Evolutionary conservation across 1,139 yeast genomes (phyloP).

Genomic region (Pichia sp.): DNA sequence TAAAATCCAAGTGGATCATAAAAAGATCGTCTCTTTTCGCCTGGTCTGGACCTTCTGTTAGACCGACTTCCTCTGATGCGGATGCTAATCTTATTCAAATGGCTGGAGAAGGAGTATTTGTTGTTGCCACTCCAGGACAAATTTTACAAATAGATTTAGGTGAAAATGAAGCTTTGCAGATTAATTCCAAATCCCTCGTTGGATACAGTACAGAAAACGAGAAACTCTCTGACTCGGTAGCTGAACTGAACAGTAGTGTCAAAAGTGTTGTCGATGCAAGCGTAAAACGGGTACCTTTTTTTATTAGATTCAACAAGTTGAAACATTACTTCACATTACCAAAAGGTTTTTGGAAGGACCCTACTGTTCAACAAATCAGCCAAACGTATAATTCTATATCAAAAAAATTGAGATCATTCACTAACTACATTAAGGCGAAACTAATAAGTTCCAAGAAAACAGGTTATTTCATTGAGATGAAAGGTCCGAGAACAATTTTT

Average conservation of each 20-base stretch:
- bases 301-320: conserved; percentile 3
- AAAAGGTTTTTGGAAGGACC: background rate
- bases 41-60: conserved; percentile 43
- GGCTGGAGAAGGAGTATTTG: conserved; percentile 40
- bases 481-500: conserved; percentile 31
- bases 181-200: conserved; percentile 38
- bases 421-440: background rate
- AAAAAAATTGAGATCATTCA: background rate
- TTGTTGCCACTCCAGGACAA: conserved; percentile 39
- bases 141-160: conserved; percentile 35
- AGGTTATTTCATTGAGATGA: conserved; percentile 12
- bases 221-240: conserved; percentile 5
- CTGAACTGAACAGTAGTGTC: conserved; percentile 13
- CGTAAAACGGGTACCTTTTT: conserved; percentile 18
- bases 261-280: conserved; percentile 26
- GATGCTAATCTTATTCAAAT: conserved; percentile 27
- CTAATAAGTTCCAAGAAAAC: background rate
- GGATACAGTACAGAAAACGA: conserved; percentile 31
- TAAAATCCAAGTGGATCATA: conserved; percentile 37
- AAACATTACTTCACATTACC: conserved; percentile 9
- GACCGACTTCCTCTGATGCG: conserved; percentile 21
- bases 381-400: background rate
- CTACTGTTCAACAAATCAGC: conserved; percentile 1
- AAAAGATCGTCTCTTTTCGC: conserved; percentile 39
- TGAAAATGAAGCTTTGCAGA: conserved; percentile 35